Evolutionary conservation across 352 stramenopile species (phyloP).

Genomic region (Pythium dissotocum): DNA sequence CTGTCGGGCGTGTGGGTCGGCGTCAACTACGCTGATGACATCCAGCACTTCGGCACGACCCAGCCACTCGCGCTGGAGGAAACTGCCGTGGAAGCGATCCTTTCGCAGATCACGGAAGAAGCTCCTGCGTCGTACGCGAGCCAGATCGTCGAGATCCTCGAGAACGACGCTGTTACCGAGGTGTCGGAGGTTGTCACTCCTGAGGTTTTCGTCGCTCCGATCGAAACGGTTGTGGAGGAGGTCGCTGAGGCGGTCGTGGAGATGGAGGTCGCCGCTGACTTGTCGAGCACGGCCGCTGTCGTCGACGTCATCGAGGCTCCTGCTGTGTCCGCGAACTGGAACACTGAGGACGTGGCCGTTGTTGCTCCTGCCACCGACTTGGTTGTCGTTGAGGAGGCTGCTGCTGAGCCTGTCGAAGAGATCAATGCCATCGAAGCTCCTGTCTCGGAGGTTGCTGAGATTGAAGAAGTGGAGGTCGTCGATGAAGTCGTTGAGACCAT

Average conservation of each 20-base stretch:
- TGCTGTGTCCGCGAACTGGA: not conserved
- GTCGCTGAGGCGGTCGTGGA: not conserved
- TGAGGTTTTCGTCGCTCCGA: not conserved
- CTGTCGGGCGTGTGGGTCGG: conserved; percentile 25
- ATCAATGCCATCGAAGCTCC: not conserved
- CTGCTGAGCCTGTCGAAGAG: conserved; percentile 3
- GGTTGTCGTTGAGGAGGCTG: not conserved
- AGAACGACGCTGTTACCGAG: not conserved
- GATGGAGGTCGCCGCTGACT: not conserved
- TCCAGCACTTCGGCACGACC: not conserved
- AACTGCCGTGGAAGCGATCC: not conserved
- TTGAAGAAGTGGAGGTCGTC: not conserved
- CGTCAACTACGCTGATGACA: conserved; percentile 17
- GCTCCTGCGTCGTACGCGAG: not conserved
- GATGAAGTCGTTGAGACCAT: not conserved
- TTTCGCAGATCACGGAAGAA: not conserved
- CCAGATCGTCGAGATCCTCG: conserved; percentile 2
- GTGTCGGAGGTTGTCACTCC: not conserved
- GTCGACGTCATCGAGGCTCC: not conserved
- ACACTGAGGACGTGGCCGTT: not conserved
- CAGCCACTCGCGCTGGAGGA: not conserved
- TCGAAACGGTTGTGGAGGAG: not conserved
- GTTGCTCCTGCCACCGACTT: not conserved
- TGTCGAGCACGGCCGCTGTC: not conserved
- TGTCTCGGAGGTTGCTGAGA: not conserved